Percentiles rank a stretch among this genome's conserved stretches.
These are phyloP conservation scores for Lagenidium giganteum DNA, from an alignment of 352 stramenopile genomes.

Conservation along the genomic window DNA sequence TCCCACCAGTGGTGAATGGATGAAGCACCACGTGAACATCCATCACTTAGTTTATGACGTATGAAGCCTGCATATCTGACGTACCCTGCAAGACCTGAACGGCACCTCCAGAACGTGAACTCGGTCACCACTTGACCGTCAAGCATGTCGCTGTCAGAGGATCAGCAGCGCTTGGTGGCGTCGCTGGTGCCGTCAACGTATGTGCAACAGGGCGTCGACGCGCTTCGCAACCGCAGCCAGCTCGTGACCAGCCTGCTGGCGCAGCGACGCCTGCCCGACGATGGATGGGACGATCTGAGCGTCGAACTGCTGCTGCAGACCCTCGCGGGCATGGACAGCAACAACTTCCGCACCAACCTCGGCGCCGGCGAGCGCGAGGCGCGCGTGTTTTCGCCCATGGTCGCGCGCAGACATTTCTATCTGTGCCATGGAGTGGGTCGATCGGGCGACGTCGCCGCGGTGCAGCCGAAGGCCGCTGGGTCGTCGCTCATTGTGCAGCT, in stretches of 20 bases:
- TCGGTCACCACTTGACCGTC: no score
- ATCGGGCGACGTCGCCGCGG: slow-evolving; percentile 96
- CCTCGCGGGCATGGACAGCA: slow-evolving; percentile 91
- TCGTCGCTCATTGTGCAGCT: slow-evolving; percentile 95
- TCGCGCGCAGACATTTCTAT: slow-evolving; percentile 89
- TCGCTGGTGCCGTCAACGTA: slow-evolving; percentile 62
- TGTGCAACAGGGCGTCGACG: slow-evolving; percentile 71
- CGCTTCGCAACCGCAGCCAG: slow-evolving; percentile 57
- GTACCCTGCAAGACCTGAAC: no score
- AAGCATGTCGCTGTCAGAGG: no score
- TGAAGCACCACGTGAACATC: no score
- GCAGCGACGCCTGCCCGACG: slow-evolving; percentile 77
- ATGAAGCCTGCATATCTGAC: no score
- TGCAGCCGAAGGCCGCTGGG: slow-evolving; percentile 98
- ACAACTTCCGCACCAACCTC: slow-evolving; percentile 90
- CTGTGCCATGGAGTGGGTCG: slow-evolving; percentile 95
- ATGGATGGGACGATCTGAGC: slow-evolving; percentile 86
- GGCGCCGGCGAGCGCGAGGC: slow-evolving; percentile 97
- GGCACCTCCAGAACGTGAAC: no score
- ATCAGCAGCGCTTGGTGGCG: no score
- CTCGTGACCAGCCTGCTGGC: slow-evolving; percentile 74
- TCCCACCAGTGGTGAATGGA: no score
- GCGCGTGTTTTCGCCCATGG: slow-evolving; percentile 80
- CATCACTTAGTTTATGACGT: no score
- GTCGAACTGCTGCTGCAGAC: slow-evolving; percentile 86